Base-by-base conservation (phyloP, 1,139 yeast species). In the Yamadazyma spencermartinsiae region DNA sequence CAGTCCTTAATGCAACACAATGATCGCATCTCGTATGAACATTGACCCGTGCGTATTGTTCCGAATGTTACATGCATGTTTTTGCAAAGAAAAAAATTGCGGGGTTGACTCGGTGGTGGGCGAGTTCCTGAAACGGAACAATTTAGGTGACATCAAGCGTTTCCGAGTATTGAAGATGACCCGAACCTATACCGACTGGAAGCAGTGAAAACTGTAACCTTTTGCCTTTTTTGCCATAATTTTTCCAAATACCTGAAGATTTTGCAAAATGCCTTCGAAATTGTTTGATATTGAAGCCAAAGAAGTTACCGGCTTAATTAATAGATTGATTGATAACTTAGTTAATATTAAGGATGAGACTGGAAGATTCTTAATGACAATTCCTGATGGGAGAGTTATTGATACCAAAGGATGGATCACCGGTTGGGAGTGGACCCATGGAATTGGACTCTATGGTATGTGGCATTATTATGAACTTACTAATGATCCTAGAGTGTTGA, bases 351-450 rank as follows among this genome's bases (percentile, higher is more conserved):
- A 50, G 31, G 67, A 62, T 45, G 55, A 54, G 14, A 50, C 61
- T 2, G 65, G 64, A 1, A 45, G 51, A 37, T 59, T 60, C 36
- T 46, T 61, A 13, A 51, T 62, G 52, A 48, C 52, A n/a, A 51
- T 61, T 19, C 60, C 59, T 10, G 68, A 57, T 35, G 68, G 68
- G 2, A 45, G 64, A 37, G 47, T 58, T 35, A 60, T 61, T 27
- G 68, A 63, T 41, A 61, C 65, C 35, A 62, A 61, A 42, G 63
- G 64, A 12, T 62, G 68, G 68, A 49, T 51, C 35, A 56, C 60
- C 6, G 65, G 63, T n/a, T 63, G 68, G 66, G 66, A 61, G 42
- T 61, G 66, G 66, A 59, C 65, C 19, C 65, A 61, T 36, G 66
- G 66, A 5, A 58, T 63, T 29, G 60, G 60, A 4, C 51, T 55